phyloP scores from a whole-genome alignment of 2,329 filamentous ascomycete genomes.

The Piedraia hortae region DNA sequence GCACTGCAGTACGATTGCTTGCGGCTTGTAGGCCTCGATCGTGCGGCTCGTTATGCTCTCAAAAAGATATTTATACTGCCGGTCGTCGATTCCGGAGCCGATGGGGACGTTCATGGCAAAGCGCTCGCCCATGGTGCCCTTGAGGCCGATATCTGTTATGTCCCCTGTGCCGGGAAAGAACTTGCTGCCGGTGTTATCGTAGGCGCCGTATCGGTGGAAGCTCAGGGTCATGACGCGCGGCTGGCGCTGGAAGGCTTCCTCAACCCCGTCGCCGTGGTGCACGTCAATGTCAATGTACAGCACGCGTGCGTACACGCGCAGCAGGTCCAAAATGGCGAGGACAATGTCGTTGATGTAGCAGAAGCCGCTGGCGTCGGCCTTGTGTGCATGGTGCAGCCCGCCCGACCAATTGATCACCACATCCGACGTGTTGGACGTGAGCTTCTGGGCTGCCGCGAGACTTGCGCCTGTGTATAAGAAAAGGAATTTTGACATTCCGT shows the following conservation, averaged over 20 bases:
- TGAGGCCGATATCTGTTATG: constrained; percentile 35
- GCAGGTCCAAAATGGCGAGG: constrained; percentile 64
- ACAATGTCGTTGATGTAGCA: constrained; percentile 99
- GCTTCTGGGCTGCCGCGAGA: constrained; percentile 69
- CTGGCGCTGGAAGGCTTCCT: constrained; percentile 72
- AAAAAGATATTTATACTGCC: constrained; percentile 65
- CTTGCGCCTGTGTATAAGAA: constrained; percentile 79
- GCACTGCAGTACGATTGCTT: constrained; percentile 80
- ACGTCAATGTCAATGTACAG: constrained; percentile 85
- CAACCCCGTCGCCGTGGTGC: constrained; percentile 73
- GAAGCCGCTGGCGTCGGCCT: constrained; percentile 77
- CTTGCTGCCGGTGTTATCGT: constrained; percentile 22
- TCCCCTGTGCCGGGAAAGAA: constrained; percentile 45
- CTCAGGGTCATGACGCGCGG: constrained; percentile 79
- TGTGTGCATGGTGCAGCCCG: constrained; percentile 87
- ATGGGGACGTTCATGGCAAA: constrained; percentile 43
- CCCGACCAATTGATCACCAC: constrained; percentile 97
- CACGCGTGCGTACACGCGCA: constrained; percentile 62
- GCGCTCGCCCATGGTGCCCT: constrained; percentile 50
- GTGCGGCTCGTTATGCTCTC: constrained; percentile 51
- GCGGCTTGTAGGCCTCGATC: constrained; percentile 60
- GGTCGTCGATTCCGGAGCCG: constrained; percentile 38
- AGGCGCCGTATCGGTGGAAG: constrained; percentile 86
- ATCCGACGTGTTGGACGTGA: constrained; percentile 63
- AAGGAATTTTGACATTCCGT: constrained; percentile 85